These are phyloP conservation scores for Euphorbia pulcherrima DNA, from an alignment of 345 rosid species.

Conservation along the genomic window DNA sequence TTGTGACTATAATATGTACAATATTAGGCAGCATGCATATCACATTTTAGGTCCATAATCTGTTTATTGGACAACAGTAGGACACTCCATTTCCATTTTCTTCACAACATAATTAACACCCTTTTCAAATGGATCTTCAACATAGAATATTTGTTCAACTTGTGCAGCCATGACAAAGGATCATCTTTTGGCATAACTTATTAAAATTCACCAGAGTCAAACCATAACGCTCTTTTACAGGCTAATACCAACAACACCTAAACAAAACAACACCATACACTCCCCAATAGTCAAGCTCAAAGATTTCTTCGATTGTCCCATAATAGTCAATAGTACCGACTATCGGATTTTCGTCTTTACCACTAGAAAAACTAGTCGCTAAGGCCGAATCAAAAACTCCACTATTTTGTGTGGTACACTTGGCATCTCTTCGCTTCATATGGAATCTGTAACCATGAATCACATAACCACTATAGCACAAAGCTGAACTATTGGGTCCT, in stretches of 20 bases:
- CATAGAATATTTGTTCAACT: neutral
- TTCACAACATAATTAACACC: neutral
- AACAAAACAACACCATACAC: neutral
- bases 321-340: neutral
- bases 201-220: neutral
- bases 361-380: neutral
- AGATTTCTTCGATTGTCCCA: neutral
- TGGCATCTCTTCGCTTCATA: neutral
- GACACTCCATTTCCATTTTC: neutral
- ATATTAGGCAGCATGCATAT: too few relatives aligned
- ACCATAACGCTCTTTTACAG: slow-evolving; percentile 10
- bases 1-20: too few relatives aligned
- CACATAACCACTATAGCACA: neutral
- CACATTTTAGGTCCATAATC: neutral
- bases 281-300: neutral
- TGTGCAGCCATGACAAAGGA: neutral
- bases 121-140: neutral
- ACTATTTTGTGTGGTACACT: neutral
- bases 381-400: neutral
- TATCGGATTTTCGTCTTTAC: neutral
- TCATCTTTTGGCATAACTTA: neutral
- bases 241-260: neutral
- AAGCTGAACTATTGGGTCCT: neutral
- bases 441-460: neutral
- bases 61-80: too few relatives aligned